Evolutionary conservation across 164 flowering plant genomes (phyloP).

Genomic region (Magnolia sinica): DNA sequence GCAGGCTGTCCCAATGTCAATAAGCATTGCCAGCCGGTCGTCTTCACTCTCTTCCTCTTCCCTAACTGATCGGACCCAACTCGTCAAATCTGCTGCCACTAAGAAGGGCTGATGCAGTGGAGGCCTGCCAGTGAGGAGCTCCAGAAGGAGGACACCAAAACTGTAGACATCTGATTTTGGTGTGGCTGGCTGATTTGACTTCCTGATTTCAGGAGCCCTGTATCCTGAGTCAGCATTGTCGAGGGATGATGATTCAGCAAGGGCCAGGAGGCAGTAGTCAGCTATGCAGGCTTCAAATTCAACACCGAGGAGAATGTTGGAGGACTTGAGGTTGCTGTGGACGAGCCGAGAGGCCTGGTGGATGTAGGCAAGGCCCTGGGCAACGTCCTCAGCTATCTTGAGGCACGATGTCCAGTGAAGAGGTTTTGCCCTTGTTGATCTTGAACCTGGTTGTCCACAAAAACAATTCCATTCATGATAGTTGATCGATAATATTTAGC

Average conservation of each 20-base stretch:
- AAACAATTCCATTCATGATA: not conserved
- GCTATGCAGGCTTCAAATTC: constrained; percentile 92
- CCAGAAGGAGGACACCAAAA: constrained; percentile 70
- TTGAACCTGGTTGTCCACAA: constrained; percentile 49
- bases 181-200: constrained; percentile 30
- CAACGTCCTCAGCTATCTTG: constrained; percentile 95
- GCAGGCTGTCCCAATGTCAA: constrained; percentile 67
- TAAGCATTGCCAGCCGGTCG: constrained; percentile 58
- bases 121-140: constrained; percentile 70
- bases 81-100: constrained; percentile 37
- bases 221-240: constrained; percentile 36
- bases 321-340: constrained; percentile 89
- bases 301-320: constrained; percentile 86
- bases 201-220: constrained; percentile 66
- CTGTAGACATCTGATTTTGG: constrained; percentile 78
- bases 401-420: constrained; percentile 98
- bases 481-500: too few species aligned
- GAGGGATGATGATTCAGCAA: constrained; percentile 21
- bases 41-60: constrained; percentile 55
- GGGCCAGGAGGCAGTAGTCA: constrained; percentile 68
- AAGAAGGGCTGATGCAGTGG: constrained; percentile 58
- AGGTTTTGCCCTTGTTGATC: constrained; percentile 80
- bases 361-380: constrained; percentile 90
- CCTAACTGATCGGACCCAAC: constrained; percentile 65
- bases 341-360: constrained; percentile 86